These are phyloP conservation scores for Fraxinus angustifolia DNA, from an alignment of 305 asterid species.

Conservation along the genomic window DNA sequence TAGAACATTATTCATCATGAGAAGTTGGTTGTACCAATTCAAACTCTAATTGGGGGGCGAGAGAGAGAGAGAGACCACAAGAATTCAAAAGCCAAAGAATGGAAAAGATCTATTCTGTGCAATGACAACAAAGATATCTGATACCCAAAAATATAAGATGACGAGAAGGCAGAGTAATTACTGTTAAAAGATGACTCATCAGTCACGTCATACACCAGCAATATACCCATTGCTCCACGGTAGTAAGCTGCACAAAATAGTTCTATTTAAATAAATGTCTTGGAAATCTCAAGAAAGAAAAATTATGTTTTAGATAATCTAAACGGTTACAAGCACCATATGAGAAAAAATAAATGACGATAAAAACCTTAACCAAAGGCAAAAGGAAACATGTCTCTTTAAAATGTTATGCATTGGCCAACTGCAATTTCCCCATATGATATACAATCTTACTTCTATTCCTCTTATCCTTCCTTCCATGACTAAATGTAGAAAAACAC, in stretches of 20 bases:
- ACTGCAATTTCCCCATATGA: not conserved
- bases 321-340: not conserved
- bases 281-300: not conserved
- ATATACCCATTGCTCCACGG: slow-evolving; percentile 95
- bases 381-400: not conserved
- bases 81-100: not conserved
- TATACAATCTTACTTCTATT: not conserved
- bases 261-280: slow-evolving; percentile 13
- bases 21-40: not conserved
- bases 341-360: not conserved
- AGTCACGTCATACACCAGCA: slow-evolving; percentile 85
- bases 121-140: not conserved
- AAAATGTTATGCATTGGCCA: not conserved
- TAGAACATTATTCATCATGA: not conserved
- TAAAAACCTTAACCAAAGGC: not conserved
- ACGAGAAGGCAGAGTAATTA: slow-evolving; percentile 31
- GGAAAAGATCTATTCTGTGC: not conserved
- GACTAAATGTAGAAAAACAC: not conserved
- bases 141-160: not conserved
- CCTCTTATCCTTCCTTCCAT: slow-evolving; percentile 1
- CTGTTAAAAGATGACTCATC: slow-evolving; percentile 90
- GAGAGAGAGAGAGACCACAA: not conserved
- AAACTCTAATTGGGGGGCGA: not conserved
- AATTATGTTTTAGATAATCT: not conserved
- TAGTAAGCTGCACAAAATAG: slow-evolving; percentile 61